Evolutionary conservation across 805 yeast species (phyloP).

Genomic region (Clavispora phyllophila): DNA sequence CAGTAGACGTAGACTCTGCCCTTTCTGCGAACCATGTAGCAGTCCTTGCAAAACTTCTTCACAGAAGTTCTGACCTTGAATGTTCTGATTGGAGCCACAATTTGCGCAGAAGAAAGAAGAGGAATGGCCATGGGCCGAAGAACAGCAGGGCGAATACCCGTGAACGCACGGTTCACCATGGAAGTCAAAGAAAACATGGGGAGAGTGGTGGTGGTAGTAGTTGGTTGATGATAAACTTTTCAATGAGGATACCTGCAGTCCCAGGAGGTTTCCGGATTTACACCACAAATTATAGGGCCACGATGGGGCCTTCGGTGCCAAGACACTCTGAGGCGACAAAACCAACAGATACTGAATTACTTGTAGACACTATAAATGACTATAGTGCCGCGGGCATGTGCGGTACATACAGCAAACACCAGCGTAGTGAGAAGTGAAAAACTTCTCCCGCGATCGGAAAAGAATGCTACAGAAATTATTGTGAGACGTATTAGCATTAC

Average conservation of each 20-base stretch:
- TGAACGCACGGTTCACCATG: constrained; percentile 11
- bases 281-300: neutral
- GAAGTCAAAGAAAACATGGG: constrained; percentile 13
- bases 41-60: constrained; percentile 87
- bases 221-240: neutral
- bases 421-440: too few species aligned
- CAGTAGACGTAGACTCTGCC: constrained; percentile 93
- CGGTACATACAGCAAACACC: too few species aligned
- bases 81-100: constrained; percentile 39
- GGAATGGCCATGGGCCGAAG: constrained; percentile 7
- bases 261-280: neutral
- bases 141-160: constrained; percentile 9
- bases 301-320: neutral
- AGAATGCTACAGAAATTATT: neutral
- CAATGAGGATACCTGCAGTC: neutral
- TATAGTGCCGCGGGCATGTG: too few species aligned
- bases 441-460: too few species aligned
- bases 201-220: neutral
- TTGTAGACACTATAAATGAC: neutral
- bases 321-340: too few species aligned
- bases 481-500: constrained; percentile 16
- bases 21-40: constrained; percentile 87
- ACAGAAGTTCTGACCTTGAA: constrained; percentile 92
- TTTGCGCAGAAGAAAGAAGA: constrained; percentile 5
- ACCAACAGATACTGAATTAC: too few species aligned